These are phyloP conservation scores for Ceratobasidium sp. DNA, from an alignment of 1,284 basidiomycete species.

Conservation along the genomic window DNA sequence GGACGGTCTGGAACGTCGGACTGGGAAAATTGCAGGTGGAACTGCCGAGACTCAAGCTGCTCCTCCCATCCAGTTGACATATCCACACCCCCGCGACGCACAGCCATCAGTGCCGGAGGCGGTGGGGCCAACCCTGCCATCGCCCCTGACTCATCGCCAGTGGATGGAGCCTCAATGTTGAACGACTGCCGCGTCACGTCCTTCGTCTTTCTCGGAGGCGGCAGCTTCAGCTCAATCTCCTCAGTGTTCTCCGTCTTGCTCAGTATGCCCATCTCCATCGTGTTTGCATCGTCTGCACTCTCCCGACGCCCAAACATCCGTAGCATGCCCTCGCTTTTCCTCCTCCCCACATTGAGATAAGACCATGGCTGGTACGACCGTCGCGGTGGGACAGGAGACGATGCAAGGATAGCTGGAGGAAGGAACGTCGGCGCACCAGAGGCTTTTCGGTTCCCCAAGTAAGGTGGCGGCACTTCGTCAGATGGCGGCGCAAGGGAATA, in stretches of 20 bases:
- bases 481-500: conserved; percentile 15
- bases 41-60: background rate
- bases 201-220: conserved; percentile 26
- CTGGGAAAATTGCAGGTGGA: background rate
- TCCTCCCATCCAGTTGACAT: background rate
- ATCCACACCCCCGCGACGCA: conserved; percentile 1
- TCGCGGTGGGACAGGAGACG: background rate
- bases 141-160: background rate
- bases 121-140: background rate
- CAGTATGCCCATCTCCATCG: background rate
- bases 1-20: conserved; percentile 19
- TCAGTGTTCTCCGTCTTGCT: background rate
- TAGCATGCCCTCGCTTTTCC: conserved; percentile 14
- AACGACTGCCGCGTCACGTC: conserved; percentile 23
- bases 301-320: background rate
- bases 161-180: background rate
- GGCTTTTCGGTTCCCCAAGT: conserved; percentile 1
- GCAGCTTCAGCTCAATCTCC: background rate
- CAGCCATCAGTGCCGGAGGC: background rate
- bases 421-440: conserved; percentile 2
- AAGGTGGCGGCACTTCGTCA: background rate
- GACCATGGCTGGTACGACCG: background rate
- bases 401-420: background rate
- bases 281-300: background rate
- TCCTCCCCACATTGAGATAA: background rate